phyloP scores from a whole-genome alignment of 345 rosid genomes.

The Brassica carinata region DNA sequence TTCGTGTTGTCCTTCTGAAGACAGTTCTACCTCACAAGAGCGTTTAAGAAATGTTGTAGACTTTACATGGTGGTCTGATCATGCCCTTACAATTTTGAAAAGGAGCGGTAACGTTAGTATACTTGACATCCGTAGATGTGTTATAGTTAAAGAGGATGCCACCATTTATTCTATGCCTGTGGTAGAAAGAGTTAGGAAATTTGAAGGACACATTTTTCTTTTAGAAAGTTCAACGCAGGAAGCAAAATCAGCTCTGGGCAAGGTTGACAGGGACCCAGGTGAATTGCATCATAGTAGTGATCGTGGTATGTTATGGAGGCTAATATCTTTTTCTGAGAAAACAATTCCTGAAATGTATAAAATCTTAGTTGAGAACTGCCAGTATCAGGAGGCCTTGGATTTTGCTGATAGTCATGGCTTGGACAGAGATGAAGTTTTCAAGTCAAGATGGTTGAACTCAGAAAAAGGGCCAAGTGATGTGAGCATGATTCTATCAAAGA shows the following conservation, averaged over 20 bases:
- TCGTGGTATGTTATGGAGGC: slow-evolving; percentile 58
- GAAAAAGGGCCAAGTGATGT: slow-evolving; percentile 60
- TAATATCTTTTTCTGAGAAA: slow-evolving; percentile 76
- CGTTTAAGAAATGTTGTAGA: slow-evolving; percentile 55
- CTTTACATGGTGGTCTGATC: slow-evolving; percentile 96
- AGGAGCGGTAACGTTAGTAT: slow-evolving; percentile 55
- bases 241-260: slow-evolving; percentile 38
- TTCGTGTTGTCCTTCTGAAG: slow-evolving; percentile 41
- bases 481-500: slow-evolving; percentile 55
- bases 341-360: slow-evolving; percentile 82
- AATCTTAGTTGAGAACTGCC: slow-evolving; percentile 57
- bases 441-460: slow-evolving; percentile 85
- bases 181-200: slow-evolving; percentile 58
- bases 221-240: slow-evolving; percentile 57
- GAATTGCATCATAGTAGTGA: slow-evolving; percentile 38
- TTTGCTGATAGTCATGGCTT: slow-evolving; percentile 78
- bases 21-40: slow-evolving; percentile 42
- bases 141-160: slow-evolving; percentile 55
- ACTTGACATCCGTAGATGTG: slow-evolving; percentile 58
- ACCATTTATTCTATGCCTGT: slow-evolving; percentile 60
- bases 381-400: slow-evolving; percentile 72
- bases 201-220: slow-evolving; percentile 66
- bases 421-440: slow-evolving; percentile 78
- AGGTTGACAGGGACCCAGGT: slow-evolving; percentile 42
- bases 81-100: slow-evolving; percentile 61